Base-by-base conservation (phyloP, 1,284 basidiomycete species). In the Anthracocystis walkeri region DNA sequence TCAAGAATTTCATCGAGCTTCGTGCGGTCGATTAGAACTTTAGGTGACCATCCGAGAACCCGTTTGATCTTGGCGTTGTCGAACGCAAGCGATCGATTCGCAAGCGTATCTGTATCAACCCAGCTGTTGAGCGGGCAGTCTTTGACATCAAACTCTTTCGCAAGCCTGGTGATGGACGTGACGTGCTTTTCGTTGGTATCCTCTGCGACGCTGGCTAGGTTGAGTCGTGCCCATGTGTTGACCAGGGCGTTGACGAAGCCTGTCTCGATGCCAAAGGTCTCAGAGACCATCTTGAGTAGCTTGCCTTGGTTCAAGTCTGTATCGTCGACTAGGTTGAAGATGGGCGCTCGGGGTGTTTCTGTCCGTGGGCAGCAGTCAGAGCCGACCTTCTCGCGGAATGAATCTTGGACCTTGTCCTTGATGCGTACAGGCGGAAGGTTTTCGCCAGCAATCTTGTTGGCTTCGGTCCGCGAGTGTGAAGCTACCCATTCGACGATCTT, bases 301-400 rank as follows among this genome's bases (percentile, higher is more conserved):
- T 72, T 79, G 35, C 75, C 75, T 25, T 77, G 74, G 25, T 64
- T 72, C 18, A 77, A 56, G 18, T 81, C 65, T 6, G 61, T 65
- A 21, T 75, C 72, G 51, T 81, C 79, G n/a, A 77, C 78, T 7
- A 81, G 51, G 53, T 81, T 79, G 60, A 81, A 78, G 45, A 81
- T 63, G 45, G 76, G 75, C 12, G 75, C 78, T 16, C 52, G 56
- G 10, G 79, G 79, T 4, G 72, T 70, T 31, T 67, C 53, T 10
- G 50, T 56, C 25, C 71, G 68, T 2, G 68, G 59, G 46, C 79
- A 81, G 56, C 67, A 68, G 20, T 58, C 65, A 6, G 64, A 27
- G 16, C 45, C 58, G 6, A 72, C 60, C 23, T 72, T 66, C 11
- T 78, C 75, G 4, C 72, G 68, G 18, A 69, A 20, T 4, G 56